These are phyloP conservation scores for Akanthomyces lecanii DNA, from an alignment of 2,329 filamentous ascomycete species.

Conservation along the genomic window DNA sequence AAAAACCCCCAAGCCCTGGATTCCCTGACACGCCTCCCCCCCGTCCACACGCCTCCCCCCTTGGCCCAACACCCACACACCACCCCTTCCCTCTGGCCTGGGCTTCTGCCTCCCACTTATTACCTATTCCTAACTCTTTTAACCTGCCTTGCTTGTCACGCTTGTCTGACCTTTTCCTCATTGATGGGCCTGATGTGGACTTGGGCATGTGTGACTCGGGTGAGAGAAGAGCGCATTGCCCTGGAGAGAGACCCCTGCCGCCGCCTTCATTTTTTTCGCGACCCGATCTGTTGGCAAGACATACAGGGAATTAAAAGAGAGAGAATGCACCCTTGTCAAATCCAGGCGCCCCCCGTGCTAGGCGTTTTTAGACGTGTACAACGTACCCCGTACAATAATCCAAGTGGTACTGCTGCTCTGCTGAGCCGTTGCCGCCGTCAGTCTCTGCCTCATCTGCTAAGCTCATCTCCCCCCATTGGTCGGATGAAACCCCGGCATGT, in stretches of 20 bases:
- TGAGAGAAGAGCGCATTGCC: not conserved
- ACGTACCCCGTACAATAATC: conserved; percentile 9
- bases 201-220: conserved; percentile 15
- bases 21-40: not conserved
- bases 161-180: conserved; percentile 14
- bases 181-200: conserved; percentile 12
- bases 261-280: not conserved
- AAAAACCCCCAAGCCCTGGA: not conserved
- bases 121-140: not conserved
- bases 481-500: conserved; percentile 27
- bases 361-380: conserved; percentile 14
- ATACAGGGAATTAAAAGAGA: not conserved
- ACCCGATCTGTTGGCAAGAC: conserved; percentile 16
- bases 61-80: not conserved
- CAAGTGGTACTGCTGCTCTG: conserved; percentile 17
- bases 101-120: conserved; percentile 12
- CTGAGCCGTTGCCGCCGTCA: conserved; percentile 30
- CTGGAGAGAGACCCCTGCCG: not conserved
- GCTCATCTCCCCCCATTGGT: conserved; percentile 33
- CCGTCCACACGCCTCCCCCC: not conserved
- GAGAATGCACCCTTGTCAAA: conserved; percentile 1
- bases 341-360: not conserved
- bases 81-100: not conserved
- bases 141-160: conserved; percentile 10
- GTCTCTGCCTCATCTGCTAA: conserved; percentile 31